Conservation (phyloP, 495 filamentous ascomycete species). For the Penicillium malachiteum region DNA sequence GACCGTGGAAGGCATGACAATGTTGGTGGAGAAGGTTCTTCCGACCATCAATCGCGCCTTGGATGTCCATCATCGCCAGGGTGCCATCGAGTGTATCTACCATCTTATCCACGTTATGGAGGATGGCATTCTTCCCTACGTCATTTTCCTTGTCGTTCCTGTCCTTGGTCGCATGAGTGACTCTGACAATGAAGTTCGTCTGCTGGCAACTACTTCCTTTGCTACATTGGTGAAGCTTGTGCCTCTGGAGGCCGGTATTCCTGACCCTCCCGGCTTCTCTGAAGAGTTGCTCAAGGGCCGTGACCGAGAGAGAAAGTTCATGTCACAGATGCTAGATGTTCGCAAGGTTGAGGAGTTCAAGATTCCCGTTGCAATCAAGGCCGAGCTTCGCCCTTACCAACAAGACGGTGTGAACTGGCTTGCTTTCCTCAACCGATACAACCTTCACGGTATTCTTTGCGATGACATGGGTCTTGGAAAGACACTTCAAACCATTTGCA, state of each 20-base stretch:
- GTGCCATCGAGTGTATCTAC: constrained; percentile 91
- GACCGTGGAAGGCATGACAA: constrained; percentile 90
- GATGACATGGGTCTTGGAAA: constrained; percentile 99
- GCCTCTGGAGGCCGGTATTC: constrained; percentile 95
- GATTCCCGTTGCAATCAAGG: constrained; percentile 95
- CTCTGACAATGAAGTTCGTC: constrained; percentile 89
- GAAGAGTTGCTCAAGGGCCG: constrained; percentile 83
- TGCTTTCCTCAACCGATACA: constrained; percentile 94
- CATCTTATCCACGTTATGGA: constrained; percentile 98
- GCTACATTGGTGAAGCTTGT: constrained; percentile 98
- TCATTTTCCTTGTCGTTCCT: constrained; percentile 98
- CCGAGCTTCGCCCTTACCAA: constrained; percentile 91
- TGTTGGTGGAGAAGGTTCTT: constrained; percentile 87
- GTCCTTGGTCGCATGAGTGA: constrained; percentile 99
- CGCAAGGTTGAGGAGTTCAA: constrained; percentile 93
- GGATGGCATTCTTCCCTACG: constrained; percentile 91
- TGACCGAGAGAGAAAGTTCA: constrained; percentile 92
- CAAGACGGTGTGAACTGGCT: constrained; percentile 99
- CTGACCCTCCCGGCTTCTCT: constrained; percentile 91
- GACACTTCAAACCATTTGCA: constrained; percentile 94
- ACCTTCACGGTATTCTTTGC: constrained; percentile 96
- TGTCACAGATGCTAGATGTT: constrained; percentile 90
- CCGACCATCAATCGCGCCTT: constrained; percentile 85
- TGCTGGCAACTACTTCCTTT: constrained; percentile 95
- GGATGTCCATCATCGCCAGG: constrained; percentile 84